These are phyloP conservation scores for Lactarius sp. DNA, from an alignment of 768 basidiomycete species.

Conservation along the genomic window DNA sequence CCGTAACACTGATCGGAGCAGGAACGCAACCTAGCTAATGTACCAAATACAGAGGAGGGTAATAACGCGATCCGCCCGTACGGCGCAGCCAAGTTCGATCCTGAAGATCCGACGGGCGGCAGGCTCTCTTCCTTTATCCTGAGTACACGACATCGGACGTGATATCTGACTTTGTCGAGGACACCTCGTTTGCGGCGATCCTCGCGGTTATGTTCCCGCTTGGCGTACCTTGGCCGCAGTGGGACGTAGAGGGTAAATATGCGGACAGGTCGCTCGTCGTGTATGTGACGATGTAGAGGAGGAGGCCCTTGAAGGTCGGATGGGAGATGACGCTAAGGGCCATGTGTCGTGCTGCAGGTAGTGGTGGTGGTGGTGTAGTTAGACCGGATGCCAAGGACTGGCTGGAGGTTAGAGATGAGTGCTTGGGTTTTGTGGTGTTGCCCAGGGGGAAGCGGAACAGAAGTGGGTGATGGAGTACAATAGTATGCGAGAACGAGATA, in stretches of 20 bases:
- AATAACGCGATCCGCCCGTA: constrained; percentile 49
- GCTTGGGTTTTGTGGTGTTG: constrained; percentile 71
- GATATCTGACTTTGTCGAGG: constrained; percentile 77
- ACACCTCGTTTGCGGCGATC: constrained; percentile 75
- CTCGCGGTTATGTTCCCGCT: constrained; percentile 82
- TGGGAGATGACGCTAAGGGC: constrained; percentile 84
- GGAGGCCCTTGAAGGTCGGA: constrained; percentile 83
- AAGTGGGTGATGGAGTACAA: constrained; percentile 91
- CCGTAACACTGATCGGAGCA: constrained; percentile 32
- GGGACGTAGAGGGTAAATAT: constrained; percentile 76
- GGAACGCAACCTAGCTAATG: constrained; percentile 66
- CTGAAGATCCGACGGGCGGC: constrained; percentile 51
- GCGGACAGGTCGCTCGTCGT: constrained; percentile 57
- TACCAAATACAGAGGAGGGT: constrained; percentile 46
- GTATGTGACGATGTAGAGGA: constrained; percentile 76
- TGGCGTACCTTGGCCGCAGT: constrained; percentile 49
- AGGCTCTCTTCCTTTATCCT: constrained; percentile 89
- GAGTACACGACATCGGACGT: constrained; percentile 86
- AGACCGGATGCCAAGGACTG: constrained; percentile 63
- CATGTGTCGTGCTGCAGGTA: constrained; percentile 60
- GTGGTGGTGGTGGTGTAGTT: constrained; percentile 31
- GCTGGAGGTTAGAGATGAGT: constrained; percentile 77
- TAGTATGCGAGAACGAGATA: constrained; percentile 34
- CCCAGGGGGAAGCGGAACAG: constrained; percentile 71
- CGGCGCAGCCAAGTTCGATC: constrained; percentile 54